Evolutionary conservation across 169 alveolate species (phyloP).

Genomic region (Plasmodium fragile): DNA sequence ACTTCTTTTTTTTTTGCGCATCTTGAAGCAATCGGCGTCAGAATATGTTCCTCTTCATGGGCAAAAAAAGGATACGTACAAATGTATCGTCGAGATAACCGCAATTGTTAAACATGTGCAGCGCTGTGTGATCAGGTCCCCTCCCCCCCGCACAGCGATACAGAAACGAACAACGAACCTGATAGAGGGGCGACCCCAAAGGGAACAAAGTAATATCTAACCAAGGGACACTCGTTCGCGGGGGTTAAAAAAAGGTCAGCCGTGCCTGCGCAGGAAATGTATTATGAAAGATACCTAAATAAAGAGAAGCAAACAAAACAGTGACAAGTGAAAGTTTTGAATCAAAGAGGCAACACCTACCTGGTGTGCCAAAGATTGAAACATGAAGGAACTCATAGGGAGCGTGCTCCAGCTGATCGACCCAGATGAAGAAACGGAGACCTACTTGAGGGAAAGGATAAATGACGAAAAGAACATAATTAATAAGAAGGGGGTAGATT

Average conservation of each 20-base stretch:
- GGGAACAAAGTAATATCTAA: not conserved
- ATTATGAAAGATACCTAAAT: not conserved
- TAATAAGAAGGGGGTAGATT: slow-evolving; percentile 51
- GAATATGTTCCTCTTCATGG: not conserved
- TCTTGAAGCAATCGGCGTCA: not conserved
- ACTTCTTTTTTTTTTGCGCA: not conserved
- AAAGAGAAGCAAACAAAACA: not conserved
- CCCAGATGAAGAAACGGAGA: slow-evolving; percentile 47
- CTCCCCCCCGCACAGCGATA: not conserved
- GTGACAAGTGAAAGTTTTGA: not conserved
- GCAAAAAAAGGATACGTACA: not conserved
- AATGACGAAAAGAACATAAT: slow-evolving; percentile 59
- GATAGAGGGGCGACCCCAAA: not conserved
- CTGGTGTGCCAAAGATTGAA: not conserved
- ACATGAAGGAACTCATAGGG: slow-evolving; percentile 49
- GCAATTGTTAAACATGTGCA: not conserved
- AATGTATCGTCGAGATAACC: not conserved
- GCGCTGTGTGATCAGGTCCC: not conserved
- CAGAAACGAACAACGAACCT: not conserved
- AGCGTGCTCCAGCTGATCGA: slow-evolving; percentile 12
- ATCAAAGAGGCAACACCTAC: not conserved
- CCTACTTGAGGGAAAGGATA: slow-evolving; percentile 64
- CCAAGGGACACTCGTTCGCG: not conserved
- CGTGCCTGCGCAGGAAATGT: not conserved
- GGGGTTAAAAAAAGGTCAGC: not conserved